Conservation (phyloP, 768 basidiomycete genomes). For the Wakefieldia striispora region DNA sequence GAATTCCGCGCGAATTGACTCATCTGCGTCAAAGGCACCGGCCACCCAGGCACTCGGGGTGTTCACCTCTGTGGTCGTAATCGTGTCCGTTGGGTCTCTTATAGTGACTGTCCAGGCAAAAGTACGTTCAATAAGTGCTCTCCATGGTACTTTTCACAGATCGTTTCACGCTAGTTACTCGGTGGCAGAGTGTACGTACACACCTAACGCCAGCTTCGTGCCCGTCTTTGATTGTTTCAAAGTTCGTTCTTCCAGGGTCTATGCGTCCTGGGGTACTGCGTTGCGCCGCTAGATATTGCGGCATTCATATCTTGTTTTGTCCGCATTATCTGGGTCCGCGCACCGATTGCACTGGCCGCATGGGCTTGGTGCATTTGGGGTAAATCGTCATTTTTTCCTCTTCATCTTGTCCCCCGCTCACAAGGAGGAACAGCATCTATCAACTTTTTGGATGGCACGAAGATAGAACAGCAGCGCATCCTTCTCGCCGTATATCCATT, state of each 20-base stretch:
- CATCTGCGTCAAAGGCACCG: slow-evolving; percentile 61
- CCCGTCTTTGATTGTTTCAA: slow-evolving; percentile 5
- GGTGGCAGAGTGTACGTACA: slow-evolving; percentile 77
- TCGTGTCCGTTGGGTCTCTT: slow-evolving; percentile 87
- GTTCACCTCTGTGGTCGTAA: slow-evolving; percentile 92
- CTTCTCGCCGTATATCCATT: slow-evolving; percentile 96
- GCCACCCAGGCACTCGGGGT: slow-evolving; percentile 78
- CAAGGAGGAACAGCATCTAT: slow-evolving; percentile 63
- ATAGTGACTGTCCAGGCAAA: slow-evolving; percentile 96
- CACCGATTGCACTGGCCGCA: slow-evolving; percentile 79
- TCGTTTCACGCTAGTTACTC: slow-evolving; percentile 50
- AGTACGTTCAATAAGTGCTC: slow-evolving; percentile 38
- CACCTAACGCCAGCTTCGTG: not conserved
- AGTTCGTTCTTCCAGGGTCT: slow-evolving; percentile 96
- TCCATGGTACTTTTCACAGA: not conserved
- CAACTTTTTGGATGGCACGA: slow-evolving; percentile 94
- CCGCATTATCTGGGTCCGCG: slow-evolving; percentile 79
- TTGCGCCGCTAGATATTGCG: slow-evolving; percentile 90
- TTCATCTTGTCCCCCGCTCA: not conserved
- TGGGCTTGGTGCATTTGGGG: slow-evolving; percentile 99
- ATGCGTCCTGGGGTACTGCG: slow-evolving; percentile 92
- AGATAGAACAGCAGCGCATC: slow-evolving; percentile 87
- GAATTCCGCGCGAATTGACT: not conserved
- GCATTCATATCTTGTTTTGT: slow-evolving; percentile 87
- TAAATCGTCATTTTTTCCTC: slow-evolving; percentile 33